Evolutionary conservation across 192 early-diverging fungal species (phyloP).

Genomic region (Linnemannia hyalina): DNA sequence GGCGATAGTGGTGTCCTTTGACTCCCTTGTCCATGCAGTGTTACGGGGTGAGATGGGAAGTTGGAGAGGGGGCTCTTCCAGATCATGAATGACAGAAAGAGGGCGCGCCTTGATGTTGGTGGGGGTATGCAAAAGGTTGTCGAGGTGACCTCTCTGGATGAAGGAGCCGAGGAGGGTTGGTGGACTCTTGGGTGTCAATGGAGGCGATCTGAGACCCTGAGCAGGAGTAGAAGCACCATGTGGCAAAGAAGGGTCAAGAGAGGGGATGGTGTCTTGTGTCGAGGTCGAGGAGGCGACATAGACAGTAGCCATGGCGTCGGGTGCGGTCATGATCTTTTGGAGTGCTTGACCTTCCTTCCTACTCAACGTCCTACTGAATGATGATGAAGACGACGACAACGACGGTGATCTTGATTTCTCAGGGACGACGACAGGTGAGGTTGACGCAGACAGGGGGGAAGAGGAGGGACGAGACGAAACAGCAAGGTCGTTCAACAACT

Average conservation of each 20-base stretch:
- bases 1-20: neutral
- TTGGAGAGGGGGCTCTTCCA: constrained; percentile 21
- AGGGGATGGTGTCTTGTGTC: neutral
- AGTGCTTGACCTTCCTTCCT: constrained; percentile 16
- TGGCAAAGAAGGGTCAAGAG: neutral
- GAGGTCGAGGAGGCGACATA: neutral
- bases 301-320: constrained; percentile 1
- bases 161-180: constrained; percentile 17
- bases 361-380: neutral
- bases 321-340: constrained; percentile 17
- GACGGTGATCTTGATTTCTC: neutral
- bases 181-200: constrained; percentile 33
- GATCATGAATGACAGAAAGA: constrained; percentile 36
- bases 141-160: neutral
- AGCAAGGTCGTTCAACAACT: neutral
- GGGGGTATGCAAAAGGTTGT: neutral
- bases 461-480: neutral
- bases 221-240: neutral
- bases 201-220: constrained; percentile 34
- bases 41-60: neutral
- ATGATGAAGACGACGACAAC: neutral
- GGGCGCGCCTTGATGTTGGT: constrained; percentile 18
- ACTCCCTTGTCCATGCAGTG: neutral
- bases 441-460: neutral
- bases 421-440: neutral